Evolutionary conservation across 139 green algal genomes (phyloP).

Genomic region (Chlorella sp.): DNA sequence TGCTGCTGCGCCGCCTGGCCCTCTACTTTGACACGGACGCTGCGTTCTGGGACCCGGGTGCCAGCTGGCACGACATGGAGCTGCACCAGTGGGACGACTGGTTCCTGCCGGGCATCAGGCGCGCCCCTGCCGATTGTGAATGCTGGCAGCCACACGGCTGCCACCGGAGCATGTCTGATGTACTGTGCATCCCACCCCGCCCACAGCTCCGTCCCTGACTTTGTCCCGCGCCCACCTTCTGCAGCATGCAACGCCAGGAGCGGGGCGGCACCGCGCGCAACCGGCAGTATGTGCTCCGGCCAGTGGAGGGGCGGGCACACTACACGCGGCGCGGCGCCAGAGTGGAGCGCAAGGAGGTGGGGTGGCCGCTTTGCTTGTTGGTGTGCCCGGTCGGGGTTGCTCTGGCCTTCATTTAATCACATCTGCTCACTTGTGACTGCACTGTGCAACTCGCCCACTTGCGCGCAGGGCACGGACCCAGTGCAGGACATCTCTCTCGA

Average conservation of each 20-base stretch:
- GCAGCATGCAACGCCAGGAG: background rate
- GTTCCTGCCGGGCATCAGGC: conserved; percentile 61
- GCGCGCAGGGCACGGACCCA: too few relatives aligned
- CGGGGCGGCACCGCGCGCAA: conserved; percentile 4
- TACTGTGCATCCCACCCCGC: too few relatives aligned
- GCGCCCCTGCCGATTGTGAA: too few relatives aligned
- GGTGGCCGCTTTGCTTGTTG: background rate
- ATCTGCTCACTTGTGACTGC: too few relatives aligned
- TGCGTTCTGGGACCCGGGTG: conserved; percentile 44
- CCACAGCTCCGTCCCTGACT: too few relatives aligned
- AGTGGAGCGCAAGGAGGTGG: conserved; percentile 32
- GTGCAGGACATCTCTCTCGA: background rate
- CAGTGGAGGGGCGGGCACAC: conserved; percentile 60
- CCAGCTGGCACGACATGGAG: conserved; percentile 55
- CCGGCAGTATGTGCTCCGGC: conserved; percentile 65
- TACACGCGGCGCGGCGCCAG: conserved; percentile 60
- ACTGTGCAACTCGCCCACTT: too few relatives aligned
- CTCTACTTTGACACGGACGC: conserved; percentile 84
- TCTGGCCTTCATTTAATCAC: too few relatives aligned
- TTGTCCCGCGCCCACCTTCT: background rate
- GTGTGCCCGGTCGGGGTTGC: too few relatives aligned
- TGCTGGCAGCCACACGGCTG: background rate
- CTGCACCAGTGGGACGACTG: conserved; percentile 72
- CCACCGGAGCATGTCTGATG: too few relatives aligned
- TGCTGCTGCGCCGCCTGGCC: conserved; percentile 62